A percentile compares a stretch with the other conserved stretches of the same genome.
phyloP scores from a whole-genome alignment of 345 rosid genomes.

The Euphorbia peplus region DNA sequence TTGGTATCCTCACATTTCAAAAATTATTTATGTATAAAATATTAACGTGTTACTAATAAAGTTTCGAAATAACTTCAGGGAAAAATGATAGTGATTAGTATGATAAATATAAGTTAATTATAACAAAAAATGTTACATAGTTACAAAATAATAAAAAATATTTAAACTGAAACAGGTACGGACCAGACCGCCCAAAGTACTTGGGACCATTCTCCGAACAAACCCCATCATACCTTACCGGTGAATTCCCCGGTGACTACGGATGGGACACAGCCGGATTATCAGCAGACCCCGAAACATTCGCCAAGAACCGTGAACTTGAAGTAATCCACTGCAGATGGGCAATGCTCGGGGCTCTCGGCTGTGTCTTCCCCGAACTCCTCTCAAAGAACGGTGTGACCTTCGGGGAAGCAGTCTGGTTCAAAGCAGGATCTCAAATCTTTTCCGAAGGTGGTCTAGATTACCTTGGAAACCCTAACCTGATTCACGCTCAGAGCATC shows the following conservation, averaged over 20 bases:
- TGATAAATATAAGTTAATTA: too few relatives aligned
- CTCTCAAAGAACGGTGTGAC: slow-evolving; percentile 79
- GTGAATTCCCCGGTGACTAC: slow-evolving; percentile 93
- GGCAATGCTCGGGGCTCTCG: slow-evolving; percentile 97
- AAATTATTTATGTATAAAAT: too few relatives aligned
- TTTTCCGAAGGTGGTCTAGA: slow-evolving; percentile 96
- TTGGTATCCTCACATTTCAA: too few relatives aligned
- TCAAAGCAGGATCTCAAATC: slow-evolving; percentile 92
- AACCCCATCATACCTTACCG: slow-evolving; percentile 84
- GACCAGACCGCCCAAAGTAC: slow-evolving; percentile 95
- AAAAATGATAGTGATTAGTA: too few relatives aligned
- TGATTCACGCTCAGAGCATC: slow-evolving; percentile 93
- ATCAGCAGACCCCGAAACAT: slow-evolving; percentile 95
- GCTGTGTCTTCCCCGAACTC: slow-evolving; percentile 87
- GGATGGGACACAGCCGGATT: slow-evolving; percentile 99
- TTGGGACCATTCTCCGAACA: slow-evolving; percentile 97
- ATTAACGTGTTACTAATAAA: too few relatives aligned
- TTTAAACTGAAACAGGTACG: slow-evolving; percentile 60
- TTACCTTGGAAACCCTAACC: slow-evolving; percentile 95
- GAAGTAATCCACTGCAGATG: slow-evolving; percentile 96
- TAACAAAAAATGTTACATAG: too few relatives aligned
- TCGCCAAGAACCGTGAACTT: slow-evolving; percentile 94
- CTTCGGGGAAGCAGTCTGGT: slow-evolving; percentile 95
- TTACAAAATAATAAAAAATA: too few relatives aligned
- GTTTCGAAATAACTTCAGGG: too few relatives aligned